Evolutionary conservation across 352 stramenopile genomes (phyloP).

Genomic region (Phytophthora tubulina): DNA sequence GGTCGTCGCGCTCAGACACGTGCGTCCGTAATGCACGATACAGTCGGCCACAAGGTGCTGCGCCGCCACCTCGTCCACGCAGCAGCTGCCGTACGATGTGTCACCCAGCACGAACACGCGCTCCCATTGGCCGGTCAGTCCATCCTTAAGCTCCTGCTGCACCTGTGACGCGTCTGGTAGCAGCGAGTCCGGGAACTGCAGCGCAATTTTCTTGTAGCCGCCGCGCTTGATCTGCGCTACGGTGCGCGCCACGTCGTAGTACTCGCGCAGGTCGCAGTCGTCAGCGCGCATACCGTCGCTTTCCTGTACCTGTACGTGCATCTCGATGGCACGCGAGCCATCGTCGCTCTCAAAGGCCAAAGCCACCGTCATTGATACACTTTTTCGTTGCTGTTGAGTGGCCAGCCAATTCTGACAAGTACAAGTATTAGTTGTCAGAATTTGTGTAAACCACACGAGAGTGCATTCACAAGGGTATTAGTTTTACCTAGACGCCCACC

Average conservation of each 20-base stretch:
- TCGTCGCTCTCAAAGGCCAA: slow-evolving; percentile 87
- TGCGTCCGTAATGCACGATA: slow-evolving; percentile 96
- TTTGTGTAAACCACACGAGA: slow-evolving; percentile 20
- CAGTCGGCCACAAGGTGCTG: slow-evolving; percentile 94
- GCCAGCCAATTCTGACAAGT: slow-evolving; percentile 13
- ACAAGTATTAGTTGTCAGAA: slow-evolving; percentile 1
- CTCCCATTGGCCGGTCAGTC: slow-evolving; percentile 55
- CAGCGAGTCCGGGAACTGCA: slow-evolving; percentile 97
- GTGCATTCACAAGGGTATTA: slow-evolving; percentile 39
- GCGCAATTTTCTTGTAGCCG: slow-evolving; percentile 84
- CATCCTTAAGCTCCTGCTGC: slow-evolving; percentile 78
- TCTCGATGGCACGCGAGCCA: slow-evolving; percentile 78
- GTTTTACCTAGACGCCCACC: slow-evolving; percentile 27
- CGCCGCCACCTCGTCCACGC: slow-evolving; percentile 95
- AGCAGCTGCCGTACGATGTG: slow-evolving; percentile 96
- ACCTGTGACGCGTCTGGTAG: slow-evolving; percentile 90
- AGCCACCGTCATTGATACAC: slow-evolving; percentile 64
- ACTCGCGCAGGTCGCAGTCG: slow-evolving; percentile 54
- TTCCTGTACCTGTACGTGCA: slow-evolving; percentile 66
- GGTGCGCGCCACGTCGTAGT: slow-evolving; percentile 78
- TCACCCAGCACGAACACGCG: slow-evolving; percentile 96
- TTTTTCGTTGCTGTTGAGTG: not conserved
- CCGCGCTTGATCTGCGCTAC: slow-evolving; percentile 64
- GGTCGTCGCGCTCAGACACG: slow-evolving; percentile 88
- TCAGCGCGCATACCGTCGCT: slow-evolving; percentile 59